Evolutionary conservation across 176 grass and related monocot genomes (phyloP).

Genomic region (Paspalum notatum): DNA sequence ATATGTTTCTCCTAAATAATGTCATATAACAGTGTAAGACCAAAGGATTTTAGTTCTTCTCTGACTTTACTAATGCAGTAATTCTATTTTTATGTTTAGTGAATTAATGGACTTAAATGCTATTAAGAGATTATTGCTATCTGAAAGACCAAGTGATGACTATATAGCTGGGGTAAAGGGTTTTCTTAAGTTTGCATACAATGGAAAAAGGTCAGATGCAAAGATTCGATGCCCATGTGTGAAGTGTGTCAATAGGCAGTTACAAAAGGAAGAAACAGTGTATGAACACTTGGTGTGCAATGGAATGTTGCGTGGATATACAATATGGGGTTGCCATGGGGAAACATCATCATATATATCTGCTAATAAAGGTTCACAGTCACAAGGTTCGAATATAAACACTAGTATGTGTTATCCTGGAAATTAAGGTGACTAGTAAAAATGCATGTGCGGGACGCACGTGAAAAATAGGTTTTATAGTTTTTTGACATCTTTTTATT

Average conservation of each 20-base stretch:
- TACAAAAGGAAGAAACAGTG: not conserved
- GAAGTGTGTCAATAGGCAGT: not conserved
- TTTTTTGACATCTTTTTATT: not conserved
- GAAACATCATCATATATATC: not conserved
- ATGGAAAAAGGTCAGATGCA: not conserved
- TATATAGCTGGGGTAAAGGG: slow-evolving; percentile 9
- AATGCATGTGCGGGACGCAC: too few relatives aligned
- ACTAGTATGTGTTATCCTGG: not conserved
- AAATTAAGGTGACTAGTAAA: too few relatives aligned
- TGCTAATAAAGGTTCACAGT: not conserved
- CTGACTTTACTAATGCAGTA: not conserved
- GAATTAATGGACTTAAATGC: slow-evolving; percentile 10
- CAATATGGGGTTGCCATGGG: slow-evolving; percentile 4
- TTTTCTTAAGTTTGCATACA: slow-evolving; percentile 1
- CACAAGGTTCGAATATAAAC: not conserved
- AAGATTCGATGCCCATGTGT: not conserved
- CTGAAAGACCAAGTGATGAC: not conserved
- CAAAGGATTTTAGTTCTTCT: too few relatives aligned
- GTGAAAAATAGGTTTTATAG: too few relatives aligned
- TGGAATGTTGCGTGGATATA: slow-evolving; percentile 24
- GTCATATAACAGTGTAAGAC: too few relatives aligned
- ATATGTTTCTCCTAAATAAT: too few relatives aligned
- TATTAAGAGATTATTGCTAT: slow-evolving; percentile 16
- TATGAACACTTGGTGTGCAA: not conserved
- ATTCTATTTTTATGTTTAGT: not conserved